These are phyloP conservation scores for Rhododendron mucronatum DNA, from an alignment of 148 eudicot genomes.

Conservation along the genomic window DNA sequence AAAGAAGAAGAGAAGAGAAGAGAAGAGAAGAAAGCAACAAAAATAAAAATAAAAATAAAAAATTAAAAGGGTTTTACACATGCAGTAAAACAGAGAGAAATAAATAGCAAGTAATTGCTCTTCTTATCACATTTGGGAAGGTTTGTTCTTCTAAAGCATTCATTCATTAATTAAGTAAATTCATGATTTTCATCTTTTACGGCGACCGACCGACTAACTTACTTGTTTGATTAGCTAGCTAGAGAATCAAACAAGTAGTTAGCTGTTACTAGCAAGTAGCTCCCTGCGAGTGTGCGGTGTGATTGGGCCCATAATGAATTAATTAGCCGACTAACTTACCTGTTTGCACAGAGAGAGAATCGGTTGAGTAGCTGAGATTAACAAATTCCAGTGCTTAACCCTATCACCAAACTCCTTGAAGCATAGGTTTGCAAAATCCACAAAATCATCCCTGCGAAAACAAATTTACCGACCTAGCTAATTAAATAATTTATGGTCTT, in stretches of 20 bases:
- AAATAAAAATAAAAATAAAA: neutral
- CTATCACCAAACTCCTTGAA: slow-evolving; percentile 24
- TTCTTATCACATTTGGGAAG: neutral
- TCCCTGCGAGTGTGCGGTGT: too few species aligned
- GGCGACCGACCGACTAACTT: too few species aligned
- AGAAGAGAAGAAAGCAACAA: neutral
- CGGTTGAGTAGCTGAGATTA: slow-evolving; percentile 39
- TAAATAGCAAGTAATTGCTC: neutral
- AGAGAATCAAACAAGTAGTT: too few species aligned
- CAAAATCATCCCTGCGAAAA: slow-evolving; percentile 20
- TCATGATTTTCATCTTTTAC: too few species aligned
- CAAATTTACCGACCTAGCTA: too few species aligned
- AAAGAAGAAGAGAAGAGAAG: neutral
- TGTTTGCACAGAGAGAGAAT: slow-evolving; percentile 27
- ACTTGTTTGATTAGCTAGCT: too few species aligned
- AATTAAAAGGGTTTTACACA: neutral
- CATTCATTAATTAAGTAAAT: too few species aligned
- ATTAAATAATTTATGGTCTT: neutral
- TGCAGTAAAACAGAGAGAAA: neutral
- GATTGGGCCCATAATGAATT: too few species aligned
- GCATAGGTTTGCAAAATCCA: slow-evolving; percentile 19
- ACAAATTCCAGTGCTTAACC: slow-evolving; percentile 26
- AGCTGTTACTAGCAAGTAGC: too few species aligned
- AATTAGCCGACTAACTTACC: slow-evolving; percentile 22
- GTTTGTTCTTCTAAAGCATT: neutral